Evolutionary conservation across 1,139 yeast species (phyloP).

Genomic region (Nakaseomyces uthaithaninus): DNA sequence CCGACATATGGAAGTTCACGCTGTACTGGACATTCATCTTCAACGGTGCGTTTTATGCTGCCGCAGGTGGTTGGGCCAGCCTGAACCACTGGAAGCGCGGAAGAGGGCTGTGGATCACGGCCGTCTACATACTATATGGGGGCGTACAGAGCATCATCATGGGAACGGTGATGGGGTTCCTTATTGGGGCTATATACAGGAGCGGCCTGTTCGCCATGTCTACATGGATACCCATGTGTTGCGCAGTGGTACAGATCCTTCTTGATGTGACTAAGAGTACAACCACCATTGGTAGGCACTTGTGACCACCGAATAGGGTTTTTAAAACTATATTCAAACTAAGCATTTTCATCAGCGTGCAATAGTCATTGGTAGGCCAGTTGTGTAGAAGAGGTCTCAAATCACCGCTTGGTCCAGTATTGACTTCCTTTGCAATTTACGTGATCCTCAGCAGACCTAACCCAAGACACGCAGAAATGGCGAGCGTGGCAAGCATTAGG

Average conservation of each 20-base stretch:
- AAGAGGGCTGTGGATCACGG: constrained; percentile 38
- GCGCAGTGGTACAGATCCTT: constrained; percentile 61
- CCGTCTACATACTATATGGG: constrained; percentile 45
- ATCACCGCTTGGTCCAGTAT: too few relatives aligned
- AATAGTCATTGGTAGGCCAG: too few relatives aligned
- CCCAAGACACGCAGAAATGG: too few relatives aligned
- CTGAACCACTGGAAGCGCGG: constrained; percentile 40
- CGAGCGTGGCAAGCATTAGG: too few relatives aligned
- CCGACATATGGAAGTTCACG: constrained; percentile 82
- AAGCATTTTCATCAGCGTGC: too few relatives aligned
- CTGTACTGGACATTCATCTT: constrained; percentile 72
- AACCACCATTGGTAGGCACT: constrained; percentile 37
- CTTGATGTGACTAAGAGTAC: constrained; percentile 62
- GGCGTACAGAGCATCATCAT: constrained; percentile 56
- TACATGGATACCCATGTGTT: constrained; percentile 86
- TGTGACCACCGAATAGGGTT: background rate
- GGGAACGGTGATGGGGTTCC: constrained; percentile 70
- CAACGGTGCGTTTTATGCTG: constrained; percentile 51
- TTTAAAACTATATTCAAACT: too few relatives aligned
- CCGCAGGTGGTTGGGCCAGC: constrained; percentile 60
- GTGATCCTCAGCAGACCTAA: too few relatives aligned
- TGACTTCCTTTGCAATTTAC: too few relatives aligned
- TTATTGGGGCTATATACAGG: constrained; percentile 58
- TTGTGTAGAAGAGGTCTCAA: too few relatives aligned
- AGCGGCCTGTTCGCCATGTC: constrained; percentile 80